These are phyloP conservation scores for Pharnaceum exiguum DNA, from an alignment of 148 eudicot genomes.

Conservation along the genomic window DNA sequence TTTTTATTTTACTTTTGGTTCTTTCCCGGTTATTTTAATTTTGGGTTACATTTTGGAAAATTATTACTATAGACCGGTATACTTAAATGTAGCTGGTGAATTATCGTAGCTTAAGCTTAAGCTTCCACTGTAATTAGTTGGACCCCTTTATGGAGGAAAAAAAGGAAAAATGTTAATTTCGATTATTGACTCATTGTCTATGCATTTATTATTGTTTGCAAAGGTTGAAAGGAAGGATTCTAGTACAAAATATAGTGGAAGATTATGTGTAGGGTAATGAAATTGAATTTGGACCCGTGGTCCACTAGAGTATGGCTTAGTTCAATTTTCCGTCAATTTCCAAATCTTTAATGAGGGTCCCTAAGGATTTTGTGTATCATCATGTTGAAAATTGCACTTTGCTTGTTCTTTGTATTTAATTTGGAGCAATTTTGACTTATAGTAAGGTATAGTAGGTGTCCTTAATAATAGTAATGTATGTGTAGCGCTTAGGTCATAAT, in stretches of 20 bases:
- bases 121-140: conserved; percentile 22
- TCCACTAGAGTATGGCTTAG: conserved; percentile 14
- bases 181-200: neutral
- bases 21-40: neutral
- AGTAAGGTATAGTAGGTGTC: conserved; percentile 21
- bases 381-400: conserved; percentile 22
- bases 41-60: neutral
- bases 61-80: conserved; percentile 18
- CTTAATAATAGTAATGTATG: too few species aligned
- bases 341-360: conserved; percentile 31
- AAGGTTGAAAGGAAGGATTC: neutral
- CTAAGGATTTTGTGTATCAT: conserved; percentile 29
- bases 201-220: too few species aligned
- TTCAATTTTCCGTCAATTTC: conserved; percentile 28
- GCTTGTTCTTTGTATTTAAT: neutral
- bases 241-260: neutral
- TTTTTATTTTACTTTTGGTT: neutral
- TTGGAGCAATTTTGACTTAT: neutral
- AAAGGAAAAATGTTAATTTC: neutral
- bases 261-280: neutral
- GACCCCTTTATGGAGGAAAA: conserved; percentile 11
- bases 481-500: too few species aligned
- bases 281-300: too few species aligned
- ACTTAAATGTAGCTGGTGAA: conserved; percentile 19
- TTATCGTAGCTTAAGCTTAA: too few species aligned